Evolutionary conservation across 208 protist species (phyloP).

Genomic region (Blechomonas ayalai): DNA sequence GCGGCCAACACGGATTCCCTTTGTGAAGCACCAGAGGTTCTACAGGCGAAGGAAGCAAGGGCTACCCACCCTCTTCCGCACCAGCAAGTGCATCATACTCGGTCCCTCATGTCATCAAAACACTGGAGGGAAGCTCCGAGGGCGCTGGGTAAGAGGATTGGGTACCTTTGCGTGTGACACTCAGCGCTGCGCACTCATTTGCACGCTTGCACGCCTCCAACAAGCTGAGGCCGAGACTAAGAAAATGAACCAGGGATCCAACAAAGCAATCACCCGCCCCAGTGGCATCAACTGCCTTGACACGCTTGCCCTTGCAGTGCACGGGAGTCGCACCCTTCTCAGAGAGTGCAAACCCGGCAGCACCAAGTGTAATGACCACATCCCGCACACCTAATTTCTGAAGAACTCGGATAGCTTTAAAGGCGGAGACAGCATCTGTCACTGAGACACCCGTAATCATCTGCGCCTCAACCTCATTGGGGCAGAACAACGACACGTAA

Average conservation of each 20-base stretch:
- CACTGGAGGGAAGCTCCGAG: slow-evolving; percentile 43
- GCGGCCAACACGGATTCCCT: no score
- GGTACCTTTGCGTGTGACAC: slow-evolving; percentile 87
- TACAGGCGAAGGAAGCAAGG: no score
- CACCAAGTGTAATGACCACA: slow-evolving; percentile 89
- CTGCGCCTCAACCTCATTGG: slow-evolving; percentile 89
- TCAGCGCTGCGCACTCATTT: slow-evolving; percentile 78
- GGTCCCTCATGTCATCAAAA: no score
- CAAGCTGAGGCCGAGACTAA: slow-evolving; percentile 61
- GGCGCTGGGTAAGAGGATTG: slow-evolving; percentile 79
- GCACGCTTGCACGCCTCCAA: slow-evolving; percentile 67
- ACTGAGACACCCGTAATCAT: slow-evolving; percentile 79
- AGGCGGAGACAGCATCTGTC: slow-evolving; percentile 43
- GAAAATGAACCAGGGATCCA: slow-evolving; percentile 85
- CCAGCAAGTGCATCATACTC: no score
- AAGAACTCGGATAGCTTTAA: slow-evolving; percentile 42
- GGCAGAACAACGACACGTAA: slow-evolving; percentile 85
- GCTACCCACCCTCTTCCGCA: no score
- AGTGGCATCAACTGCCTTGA: slow-evolving; percentile 91
- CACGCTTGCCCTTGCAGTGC: slow-evolving; percentile 38
- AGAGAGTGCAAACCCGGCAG: slow-evolving; percentile 60
- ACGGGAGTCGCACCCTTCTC: slow-evolving; percentile 34
- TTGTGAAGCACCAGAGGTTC: no score
- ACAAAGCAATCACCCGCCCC: slow-evolving; percentile 93
- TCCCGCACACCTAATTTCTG: slow-evolving; percentile 57